A percentile compares a stretch with the other conserved stretches of the same genome.
Evolutionary conservation across 1,284 basidiomycete genomes (phyloP).

Genomic region (Puccinia sorghi): DNA sequence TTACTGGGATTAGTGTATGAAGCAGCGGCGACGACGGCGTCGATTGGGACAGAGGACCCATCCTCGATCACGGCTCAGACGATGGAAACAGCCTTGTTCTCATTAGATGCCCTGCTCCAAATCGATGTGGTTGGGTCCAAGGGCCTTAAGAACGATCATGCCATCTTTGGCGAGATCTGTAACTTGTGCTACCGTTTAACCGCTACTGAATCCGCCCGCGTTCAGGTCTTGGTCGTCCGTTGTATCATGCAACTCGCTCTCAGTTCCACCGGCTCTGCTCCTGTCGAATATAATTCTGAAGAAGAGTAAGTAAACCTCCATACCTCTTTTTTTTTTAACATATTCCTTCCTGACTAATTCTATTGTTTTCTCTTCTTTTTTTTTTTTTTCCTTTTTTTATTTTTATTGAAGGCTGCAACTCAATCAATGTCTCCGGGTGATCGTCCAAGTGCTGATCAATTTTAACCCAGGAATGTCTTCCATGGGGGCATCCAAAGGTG

Average conservation of each 20-base stretch:
- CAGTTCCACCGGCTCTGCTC: slow-evolving; percentile 25
- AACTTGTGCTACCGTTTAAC: slow-evolving; percentile 85
- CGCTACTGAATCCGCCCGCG: slow-evolving; percentile 74
- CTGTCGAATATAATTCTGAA: slow-evolving; percentile 21
- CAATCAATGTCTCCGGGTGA: slow-evolving; percentile 77
- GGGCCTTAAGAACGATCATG: slow-evolving; percentile 75
- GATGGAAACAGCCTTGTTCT: slow-evolving; percentile 60
- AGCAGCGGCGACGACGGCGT: slow-evolving; percentile 64
- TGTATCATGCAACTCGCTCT: slow-evolving; percentile 59
- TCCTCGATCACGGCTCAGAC: slow-evolving; percentile 56
- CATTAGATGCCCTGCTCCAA: slow-evolving; percentile 75
- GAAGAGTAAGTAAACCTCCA: slow-evolving; percentile 16
- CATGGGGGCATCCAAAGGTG: slow-evolving; percentile 54
- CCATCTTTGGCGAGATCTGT: slow-evolving; percentile 85
- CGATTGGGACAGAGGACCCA: slow-evolving; percentile 64
- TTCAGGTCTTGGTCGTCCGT: slow-evolving; percentile 75
- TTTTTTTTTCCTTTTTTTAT: not conserved
- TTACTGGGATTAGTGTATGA: slow-evolving; percentile 92
- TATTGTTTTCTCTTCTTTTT: too few species aligned
- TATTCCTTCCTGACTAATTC: not conserved
- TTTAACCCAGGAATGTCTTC: slow-evolving; percentile 63
- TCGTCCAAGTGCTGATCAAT: slow-evolving; percentile 75
- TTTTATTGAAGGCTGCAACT: slow-evolving; percentile 55
- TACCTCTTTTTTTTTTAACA: not conserved
- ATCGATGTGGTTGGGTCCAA: slow-evolving; percentile 77